Conservation (phyloP, 352 stramenopile species). For the Pilasporangium apinafurcum region DNA sequence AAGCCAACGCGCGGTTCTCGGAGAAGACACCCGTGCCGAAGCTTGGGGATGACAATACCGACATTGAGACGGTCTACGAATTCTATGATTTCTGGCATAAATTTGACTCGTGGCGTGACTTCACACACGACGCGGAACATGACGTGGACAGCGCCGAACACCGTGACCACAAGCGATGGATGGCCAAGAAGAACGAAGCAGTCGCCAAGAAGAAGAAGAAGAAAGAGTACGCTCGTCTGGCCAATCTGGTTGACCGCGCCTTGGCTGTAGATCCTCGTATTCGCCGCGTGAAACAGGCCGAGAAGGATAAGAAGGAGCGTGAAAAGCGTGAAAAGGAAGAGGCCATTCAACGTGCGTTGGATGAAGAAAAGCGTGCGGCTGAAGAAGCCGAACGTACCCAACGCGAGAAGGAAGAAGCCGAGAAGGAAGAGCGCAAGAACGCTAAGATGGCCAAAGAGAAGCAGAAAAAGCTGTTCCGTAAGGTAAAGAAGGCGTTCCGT, state of each 20-base stretch:
- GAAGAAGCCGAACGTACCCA: slow-evolving; percentile 44
- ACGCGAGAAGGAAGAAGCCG: slow-evolving; percentile 50
- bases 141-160: slow-evolving; percentile 80
- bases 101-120: slow-evolving; percentile 83
- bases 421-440: slow-evolving; percentile 64
- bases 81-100: slow-evolving; percentile 92
- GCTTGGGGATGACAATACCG: slow-evolving; percentile 50
- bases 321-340: slow-evolving; percentile 75
- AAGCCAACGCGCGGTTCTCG: slow-evolving; percentile 74
- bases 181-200: slow-evolving; percentile 85
- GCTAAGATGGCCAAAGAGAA: slow-evolving; percentile 78
- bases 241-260: slow-evolving; percentile 73
- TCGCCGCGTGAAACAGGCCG: slow-evolving; percentile 73
- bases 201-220: slow-evolving; percentile 88
- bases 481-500: slow-evolving; percentile 82
- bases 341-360: slow-evolving; percentile 52
- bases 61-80: slow-evolving; percentile 63
- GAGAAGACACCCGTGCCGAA: slow-evolving; percentile 69
- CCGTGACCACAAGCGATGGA: slow-evolving; percentile 84
- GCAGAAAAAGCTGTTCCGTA: slow-evolving; percentile 80
- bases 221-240: slow-evolving; percentile 77
- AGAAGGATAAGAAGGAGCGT: slow-evolving; percentile 79
- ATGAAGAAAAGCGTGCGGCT: slow-evolving; percentile 58
- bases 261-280: slow-evolving; percentile 71
- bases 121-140: slow-evolving; percentile 80